Percentiles rank a stretch among this genome's conserved stretches.
phyloP scores from a whole-genome alignment of 2,329 filamentous ascomycete genomes.

The Teratosphaeria destructans region DNA sequence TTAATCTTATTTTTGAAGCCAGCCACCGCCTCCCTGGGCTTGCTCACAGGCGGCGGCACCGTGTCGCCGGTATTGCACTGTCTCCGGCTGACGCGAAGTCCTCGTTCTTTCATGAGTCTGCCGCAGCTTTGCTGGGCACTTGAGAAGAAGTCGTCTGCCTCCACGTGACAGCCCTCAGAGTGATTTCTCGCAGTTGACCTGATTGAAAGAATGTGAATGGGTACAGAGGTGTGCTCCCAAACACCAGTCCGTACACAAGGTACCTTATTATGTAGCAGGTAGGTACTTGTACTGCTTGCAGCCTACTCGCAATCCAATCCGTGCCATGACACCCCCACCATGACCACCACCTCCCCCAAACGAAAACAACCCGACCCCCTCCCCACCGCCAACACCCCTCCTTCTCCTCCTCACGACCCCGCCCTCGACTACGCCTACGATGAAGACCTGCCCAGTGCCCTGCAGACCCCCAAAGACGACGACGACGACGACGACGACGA shows the following conservation, averaged over 20 bases:
- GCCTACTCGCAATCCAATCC: no score
- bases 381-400: constrained; percentile 1
- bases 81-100: constrained; percentile 58
- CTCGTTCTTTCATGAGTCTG: constrained; percentile 18
- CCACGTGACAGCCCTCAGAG: background rate
- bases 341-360: constrained; percentile 15
- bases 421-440: constrained; percentile 24
- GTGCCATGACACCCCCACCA: background rate
- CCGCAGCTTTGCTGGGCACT: constrained; percentile 10
- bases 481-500: constrained; percentile 10
- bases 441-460: constrained; percentile 19
- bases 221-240: background rate
- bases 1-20: constrained; percentile 70
- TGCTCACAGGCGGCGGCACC: constrained; percentile 55
- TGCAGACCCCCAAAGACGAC: constrained; percentile 16
- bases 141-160: constrained; percentile 13
- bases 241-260: no score
- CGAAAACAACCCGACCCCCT: constrained; percentile 13
- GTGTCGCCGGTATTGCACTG: constrained; percentile 72
- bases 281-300: no score
- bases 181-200: background rate
- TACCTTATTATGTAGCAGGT: no score
- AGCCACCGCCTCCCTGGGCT: constrained; percentile 55
- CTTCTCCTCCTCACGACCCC: constrained; percentile 8
- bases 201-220: background rate